Base-by-base conservation (phyloP, 2,329 filamentous ascomycete genomes). In the Calonectria fujianensis region DNA sequence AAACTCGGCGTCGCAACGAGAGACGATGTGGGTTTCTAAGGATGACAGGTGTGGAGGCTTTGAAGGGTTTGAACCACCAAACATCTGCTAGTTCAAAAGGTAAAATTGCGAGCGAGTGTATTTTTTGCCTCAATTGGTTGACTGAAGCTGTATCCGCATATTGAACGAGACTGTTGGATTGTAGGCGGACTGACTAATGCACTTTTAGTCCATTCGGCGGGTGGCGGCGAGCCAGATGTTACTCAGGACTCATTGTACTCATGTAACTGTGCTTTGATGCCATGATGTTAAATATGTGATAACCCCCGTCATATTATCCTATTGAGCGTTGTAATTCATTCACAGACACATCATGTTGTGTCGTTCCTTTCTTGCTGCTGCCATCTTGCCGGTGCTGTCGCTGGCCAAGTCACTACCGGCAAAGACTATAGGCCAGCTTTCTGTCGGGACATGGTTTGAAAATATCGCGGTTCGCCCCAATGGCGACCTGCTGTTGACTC, bases 401-500 rank as follows among this genome's bases (percentile, higher is more conserved):
- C 37, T 74, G 51, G 73, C 72, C n/a, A 63, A 74, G 24, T 69
- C 70, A n/a, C 52, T 75, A 16, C 72, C 77, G 2, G 32, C 59
- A 14, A 73, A 69, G 50, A 71, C 72, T 0, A 41, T 78, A 27
- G 70, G 31, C 29, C 74, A 78, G 41, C 74, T 78, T 45, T 31
- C 37, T 24, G 65, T 39, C 27, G 76, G 74, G 3, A 75, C 73
- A 57, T 80, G 75, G 74, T 69, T 79, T 8, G 77, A 80, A 51
- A 79, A 79, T 59, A 74, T 80, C 18, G 77, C 73, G 5, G 73
- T 74, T 5, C 77, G 78, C 13, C 72, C 75, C 45, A 76, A 76
- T 37, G 74, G 75, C 14, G 75, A 77, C 50, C 32, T 79, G n/a
- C 59, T 79, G 9, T 41, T 61, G 10, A 78, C 77, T 8, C 74